Percentiles rank a stretch among this genome's conserved stretches.
Evolutionary conservation across 108 stramenopile genomes (phyloP).

Genomic region (Skeletonema tropicum): DNA sequence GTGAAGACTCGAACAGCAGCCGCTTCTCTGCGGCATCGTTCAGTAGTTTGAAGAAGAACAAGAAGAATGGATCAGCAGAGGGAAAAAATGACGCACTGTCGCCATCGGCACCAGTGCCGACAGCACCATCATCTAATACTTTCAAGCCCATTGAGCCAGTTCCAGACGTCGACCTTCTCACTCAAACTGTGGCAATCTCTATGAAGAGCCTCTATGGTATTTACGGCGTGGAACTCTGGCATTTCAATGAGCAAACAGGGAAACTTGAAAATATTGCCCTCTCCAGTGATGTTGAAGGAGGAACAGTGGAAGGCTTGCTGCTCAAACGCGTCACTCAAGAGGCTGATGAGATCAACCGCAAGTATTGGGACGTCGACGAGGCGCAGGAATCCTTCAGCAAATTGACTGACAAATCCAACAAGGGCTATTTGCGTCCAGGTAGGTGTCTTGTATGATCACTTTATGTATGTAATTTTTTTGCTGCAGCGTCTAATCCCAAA

Average conservation of each 20-base stretch:
- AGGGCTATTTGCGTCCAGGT: too few relatives aligned
- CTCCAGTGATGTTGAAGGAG: background rate
- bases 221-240: conserved; percentile 25
- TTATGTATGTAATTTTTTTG: too few relatives aligned
- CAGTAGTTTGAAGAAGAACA: too few relatives aligned
- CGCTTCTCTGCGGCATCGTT: too few relatives aligned
- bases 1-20: background rate
- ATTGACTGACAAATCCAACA: conserved; percentile 5
- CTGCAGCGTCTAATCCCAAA: background rate
- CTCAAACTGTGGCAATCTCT: conserved; percentile 16
- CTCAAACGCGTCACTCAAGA: background rate
- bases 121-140: background rate
- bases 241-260: conserved; percentile 12
- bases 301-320: background rate
- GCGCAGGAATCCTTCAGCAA: background rate
- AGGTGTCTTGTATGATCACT: too few relatives aligned
- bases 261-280: conserved; percentile 16
- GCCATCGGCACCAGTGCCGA: background rate
- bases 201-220: conserved; percentile 16
- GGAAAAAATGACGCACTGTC: background rate
- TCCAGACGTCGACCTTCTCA: conserved; percentile 5
- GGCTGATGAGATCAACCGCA: background rate
- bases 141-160: background rate
- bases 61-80: too few relatives aligned
- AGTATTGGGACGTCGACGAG: background rate